These are phyloP conservation scores for Lachancea dasiensis DNA, from an alignment of 805 yeast genomes.

Conservation along the genomic window DNA sequence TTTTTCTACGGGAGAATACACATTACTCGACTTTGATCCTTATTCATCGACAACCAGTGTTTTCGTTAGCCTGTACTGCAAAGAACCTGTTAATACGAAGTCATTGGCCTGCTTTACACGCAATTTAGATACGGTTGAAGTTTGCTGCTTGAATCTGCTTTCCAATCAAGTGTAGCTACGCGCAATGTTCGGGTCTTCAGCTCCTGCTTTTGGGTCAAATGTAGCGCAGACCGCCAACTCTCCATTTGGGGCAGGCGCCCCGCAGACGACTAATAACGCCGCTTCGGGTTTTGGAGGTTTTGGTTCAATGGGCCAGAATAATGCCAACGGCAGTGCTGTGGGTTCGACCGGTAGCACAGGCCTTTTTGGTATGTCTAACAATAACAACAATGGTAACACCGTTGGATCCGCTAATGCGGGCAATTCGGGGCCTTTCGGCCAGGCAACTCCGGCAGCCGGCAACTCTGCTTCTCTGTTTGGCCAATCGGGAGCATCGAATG, in stretches of 20 bases:
- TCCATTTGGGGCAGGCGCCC: conserved; percentile 32
- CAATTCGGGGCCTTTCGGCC: conserved; percentile 17
- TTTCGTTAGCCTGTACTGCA: too few species aligned
- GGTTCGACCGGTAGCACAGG: conserved; percentile 15
- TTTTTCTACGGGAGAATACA: too few species aligned
- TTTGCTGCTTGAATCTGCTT: neutral
- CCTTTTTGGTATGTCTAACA: conserved; percentile 29
- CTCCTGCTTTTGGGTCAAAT: conserved; percentile 22
- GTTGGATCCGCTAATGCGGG: conserved; percentile 10
- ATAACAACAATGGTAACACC: conserved; percentile 14
- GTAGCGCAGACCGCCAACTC: conserved; percentile 24
- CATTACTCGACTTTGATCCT: too few species aligned
- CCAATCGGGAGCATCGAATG: conserved; percentile 18
- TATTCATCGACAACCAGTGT: too few species aligned
- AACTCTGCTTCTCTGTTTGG: conserved; percentile 16
- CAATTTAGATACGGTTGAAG: neutral
- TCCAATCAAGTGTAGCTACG: neutral
- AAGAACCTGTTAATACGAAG: neutral
- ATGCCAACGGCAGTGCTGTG: conserved; percentile 5
- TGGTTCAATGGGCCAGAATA: conserved; percentile 13
- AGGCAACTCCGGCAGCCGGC: conserved; percentile 22
- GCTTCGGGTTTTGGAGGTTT: conserved; percentile 34
- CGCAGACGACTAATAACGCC: conserved; percentile 24
- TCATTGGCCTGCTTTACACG: neutral
- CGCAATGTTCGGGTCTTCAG: conserved; percentile 26